These are phyloP conservation scores for Agroathelia rolfsii DNA, from an alignment of 1,284 basidiomycete species.

Conservation along the genomic window DNA sequence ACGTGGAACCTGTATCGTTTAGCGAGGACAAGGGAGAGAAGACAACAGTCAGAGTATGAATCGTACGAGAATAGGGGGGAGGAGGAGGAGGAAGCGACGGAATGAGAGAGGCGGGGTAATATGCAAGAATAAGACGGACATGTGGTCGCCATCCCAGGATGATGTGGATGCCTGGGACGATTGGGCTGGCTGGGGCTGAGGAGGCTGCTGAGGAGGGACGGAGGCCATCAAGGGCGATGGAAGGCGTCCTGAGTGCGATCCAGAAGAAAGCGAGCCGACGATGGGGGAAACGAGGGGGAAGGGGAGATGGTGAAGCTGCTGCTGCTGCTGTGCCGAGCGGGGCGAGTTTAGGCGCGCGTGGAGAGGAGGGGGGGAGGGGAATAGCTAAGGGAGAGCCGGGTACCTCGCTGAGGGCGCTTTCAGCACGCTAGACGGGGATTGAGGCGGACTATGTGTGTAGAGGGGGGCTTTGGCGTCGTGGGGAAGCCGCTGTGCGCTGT, in stretches of 20 bases:
- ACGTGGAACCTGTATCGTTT: slow-evolving; percentile 61
- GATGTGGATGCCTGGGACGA: slow-evolving; percentile 18
- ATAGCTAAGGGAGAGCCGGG: slow-evolving; percentile 5
- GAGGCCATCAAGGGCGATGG: slow-evolving; percentile 16
- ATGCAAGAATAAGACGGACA: slow-evolving; percentile 23
- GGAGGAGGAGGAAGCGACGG: no score
- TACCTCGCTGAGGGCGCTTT: slow-evolving; percentile 8
- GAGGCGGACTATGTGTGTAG: slow-evolving; percentile 6
- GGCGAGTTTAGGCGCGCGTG: no score
- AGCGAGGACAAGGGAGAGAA: no score
- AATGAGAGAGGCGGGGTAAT: no score
- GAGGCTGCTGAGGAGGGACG: slow-evolving; percentile 17
- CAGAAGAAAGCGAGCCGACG: background rate
- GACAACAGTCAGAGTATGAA: no score
- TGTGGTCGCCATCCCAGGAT: slow-evolving; percentile 50
- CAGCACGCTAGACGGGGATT: slow-evolving; percentile 4
- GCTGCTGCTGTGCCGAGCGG: slow-evolving; percentile 12
- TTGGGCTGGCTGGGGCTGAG: slow-evolving; percentile 6
- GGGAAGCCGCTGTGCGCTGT: no score
- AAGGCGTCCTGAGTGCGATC: slow-evolving; percentile 1
- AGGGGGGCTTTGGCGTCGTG: no score
- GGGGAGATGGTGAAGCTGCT: slow-evolving; percentile 3
- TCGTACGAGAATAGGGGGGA: no score
- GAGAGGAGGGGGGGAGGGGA: slow-evolving; percentile 1
- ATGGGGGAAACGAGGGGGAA: slow-evolving; percentile 3